A percentile compares a stretch with the other conserved stretches of the same genome.
Evolutionary conservation across 495 filamentous ascomycete species (phyloP).

Genomic region (Jackrogersella multiformis): DNA sequence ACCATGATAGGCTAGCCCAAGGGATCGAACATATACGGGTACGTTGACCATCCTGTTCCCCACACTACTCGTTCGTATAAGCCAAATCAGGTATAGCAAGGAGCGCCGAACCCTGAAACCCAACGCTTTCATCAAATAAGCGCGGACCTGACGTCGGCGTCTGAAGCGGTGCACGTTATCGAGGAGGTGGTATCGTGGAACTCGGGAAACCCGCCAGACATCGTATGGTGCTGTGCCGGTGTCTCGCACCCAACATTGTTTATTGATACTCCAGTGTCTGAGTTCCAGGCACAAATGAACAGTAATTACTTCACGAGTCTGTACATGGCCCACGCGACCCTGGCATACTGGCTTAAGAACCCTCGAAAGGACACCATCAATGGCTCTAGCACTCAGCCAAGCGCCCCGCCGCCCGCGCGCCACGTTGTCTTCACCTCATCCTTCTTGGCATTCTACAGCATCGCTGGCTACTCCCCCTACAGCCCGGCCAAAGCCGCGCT

Average conservation of each 20-base stretch:
- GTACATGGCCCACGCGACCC: conserved; percentile 77
- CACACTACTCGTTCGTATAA: too few species aligned
- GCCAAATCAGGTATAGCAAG: not conserved
- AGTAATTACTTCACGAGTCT: conserved; percentile 83
- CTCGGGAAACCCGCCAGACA: conserved; percentile 70
- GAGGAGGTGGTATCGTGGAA: conserved; percentile 78
- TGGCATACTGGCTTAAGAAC: conserved; percentile 59
- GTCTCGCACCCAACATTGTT: conserved; percentile 74
- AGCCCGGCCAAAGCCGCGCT: conserved; percentile 81
- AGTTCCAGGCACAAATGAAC: conserved; percentile 77
- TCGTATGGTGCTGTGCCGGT: conserved; percentile 86
- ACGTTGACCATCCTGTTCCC: too few species aligned
- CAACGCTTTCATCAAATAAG: conserved; percentile 8
- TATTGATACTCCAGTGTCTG: conserved; percentile 66
- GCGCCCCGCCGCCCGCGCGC: conserved; percentile 48
- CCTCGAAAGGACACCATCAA: not conserved
- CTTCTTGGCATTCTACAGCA: conserved; percentile 70
- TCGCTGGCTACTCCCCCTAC: conserved; percentile 81
- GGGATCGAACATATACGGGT: conserved; percentile 71
- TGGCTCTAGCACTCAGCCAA: not conserved
- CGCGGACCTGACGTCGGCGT: conserved; percentile 51
- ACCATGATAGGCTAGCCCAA: conserved; percentile 67
- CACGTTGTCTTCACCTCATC: conserved; percentile 86
- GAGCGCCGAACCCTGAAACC: not conserved
- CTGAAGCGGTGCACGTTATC: conserved; percentile 69